Conservation (phyloP, 164 flowering plant genomes). For the Annona cherimola region DNA sequence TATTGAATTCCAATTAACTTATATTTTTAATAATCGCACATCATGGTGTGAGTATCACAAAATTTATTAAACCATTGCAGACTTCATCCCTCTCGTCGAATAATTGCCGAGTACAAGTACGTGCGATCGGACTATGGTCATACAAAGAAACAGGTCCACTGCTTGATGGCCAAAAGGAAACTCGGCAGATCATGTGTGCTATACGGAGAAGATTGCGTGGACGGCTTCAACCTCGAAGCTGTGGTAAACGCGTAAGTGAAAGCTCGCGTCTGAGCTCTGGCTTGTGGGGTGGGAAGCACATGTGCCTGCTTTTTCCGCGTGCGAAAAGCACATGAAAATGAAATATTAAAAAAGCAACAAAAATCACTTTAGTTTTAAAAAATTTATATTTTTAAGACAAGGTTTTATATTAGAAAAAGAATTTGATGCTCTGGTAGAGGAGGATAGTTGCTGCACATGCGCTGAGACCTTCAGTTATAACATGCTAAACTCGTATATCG, state of each 20-base stretch:
- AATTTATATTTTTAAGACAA: not conserved
- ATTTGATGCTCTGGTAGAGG: not conserved
- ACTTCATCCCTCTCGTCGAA: not conserved
- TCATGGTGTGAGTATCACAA: not conserved
- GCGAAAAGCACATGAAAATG: slow-evolving; percentile 41
- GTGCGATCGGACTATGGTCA: not conserved
- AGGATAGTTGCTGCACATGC: not conserved
- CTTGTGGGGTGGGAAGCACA: slow-evolving; percentile 40
- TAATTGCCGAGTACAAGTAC: not conserved
- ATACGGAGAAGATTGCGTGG: too few species aligned
- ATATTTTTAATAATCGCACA: too few species aligned
- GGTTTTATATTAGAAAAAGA: not conserved
- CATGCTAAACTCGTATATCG: too few species aligned
- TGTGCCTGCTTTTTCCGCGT: slow-evolving; percentile 50
- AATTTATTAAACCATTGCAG: not conserved
- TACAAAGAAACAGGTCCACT: too few species aligned
- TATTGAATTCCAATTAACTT: not conserved
- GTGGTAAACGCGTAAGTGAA: not conserved
- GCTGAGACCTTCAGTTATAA: not conserved
- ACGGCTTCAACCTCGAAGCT: not conserved
- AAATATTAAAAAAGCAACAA: not conserved
- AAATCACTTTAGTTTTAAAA: slow-evolving; percentile 4
- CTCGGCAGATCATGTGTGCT: too few species aligned
- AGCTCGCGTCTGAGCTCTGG: not conserved
- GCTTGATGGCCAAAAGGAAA: too few species aligned